Evolutionary conservation across 2,329 filamentous ascomycete species (phyloP).

Genomic region (Cordyceps tenuipes): DNA sequence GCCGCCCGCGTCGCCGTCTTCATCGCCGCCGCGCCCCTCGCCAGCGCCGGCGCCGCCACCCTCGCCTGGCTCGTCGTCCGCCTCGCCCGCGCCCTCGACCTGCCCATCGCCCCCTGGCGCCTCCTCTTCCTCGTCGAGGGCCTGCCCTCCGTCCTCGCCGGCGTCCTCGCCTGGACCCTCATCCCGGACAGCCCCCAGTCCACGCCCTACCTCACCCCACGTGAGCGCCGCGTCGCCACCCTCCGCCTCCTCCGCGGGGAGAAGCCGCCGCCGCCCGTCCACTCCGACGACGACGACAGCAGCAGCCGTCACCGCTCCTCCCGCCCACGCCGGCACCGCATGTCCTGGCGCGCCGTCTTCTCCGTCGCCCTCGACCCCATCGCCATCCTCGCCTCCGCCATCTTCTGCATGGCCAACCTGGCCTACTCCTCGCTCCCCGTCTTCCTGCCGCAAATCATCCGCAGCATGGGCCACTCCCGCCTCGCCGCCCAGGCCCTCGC

Average conservation of each 20-base stretch:
- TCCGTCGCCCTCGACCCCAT: slow-evolving; percentile 56
- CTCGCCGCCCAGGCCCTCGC: slow-evolving; percentile 67
- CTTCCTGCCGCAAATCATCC: slow-evolving; percentile 74
- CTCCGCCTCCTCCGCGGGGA: slow-evolving; percentile 57
- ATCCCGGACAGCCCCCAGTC: slow-evolving; percentile 68
- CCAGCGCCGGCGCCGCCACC: slow-evolving; percentile 68
- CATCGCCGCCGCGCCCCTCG: slow-evolving; percentile 74
- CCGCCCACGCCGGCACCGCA: slow-evolving; percentile 19
- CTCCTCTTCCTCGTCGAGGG: slow-evolving; percentile 77
- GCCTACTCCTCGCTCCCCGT: slow-evolving; percentile 82
- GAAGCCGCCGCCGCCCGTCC: slow-evolving; percentile 19
- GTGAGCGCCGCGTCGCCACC: slow-evolving; percentile 62
- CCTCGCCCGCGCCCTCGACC: slow-evolving; percentile 44
- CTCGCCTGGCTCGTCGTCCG: slow-evolving; percentile 73
- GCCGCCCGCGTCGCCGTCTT: slow-evolving; percentile 81
- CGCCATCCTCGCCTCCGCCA: slow-evolving; percentile 66
- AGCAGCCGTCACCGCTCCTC: not conserved
- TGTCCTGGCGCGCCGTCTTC: slow-evolving; percentile 49
- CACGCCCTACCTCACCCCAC: slow-evolving; percentile 53
- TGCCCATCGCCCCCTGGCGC: slow-evolving; percentile 74
- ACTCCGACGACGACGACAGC: slow-evolving; percentile 1
- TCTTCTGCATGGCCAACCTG: slow-evolving; percentile 84
- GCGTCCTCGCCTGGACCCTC: slow-evolving; percentile 63
- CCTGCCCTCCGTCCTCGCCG: slow-evolving; percentile 70
- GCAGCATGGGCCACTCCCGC: slow-evolving; percentile 63